phyloP scores from a whole-genome alignment of 192 early-diverging fungal genomes.

The Spizellomyces punctatus region DNA sequence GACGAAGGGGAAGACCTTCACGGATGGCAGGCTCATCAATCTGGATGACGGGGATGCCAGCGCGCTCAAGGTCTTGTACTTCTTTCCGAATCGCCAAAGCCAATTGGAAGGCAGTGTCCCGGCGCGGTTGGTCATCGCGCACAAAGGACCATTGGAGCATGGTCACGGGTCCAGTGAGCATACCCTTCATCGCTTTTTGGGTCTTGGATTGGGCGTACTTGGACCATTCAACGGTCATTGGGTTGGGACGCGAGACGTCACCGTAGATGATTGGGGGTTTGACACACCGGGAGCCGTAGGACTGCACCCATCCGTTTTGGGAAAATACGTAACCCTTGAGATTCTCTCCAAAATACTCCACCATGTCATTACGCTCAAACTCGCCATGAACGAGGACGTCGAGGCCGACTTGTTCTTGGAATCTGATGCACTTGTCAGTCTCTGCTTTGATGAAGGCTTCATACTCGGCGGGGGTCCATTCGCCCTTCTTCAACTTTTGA shows the following conservation, averaged over 20 bases:
- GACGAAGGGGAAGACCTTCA: constrained; percentile 94
- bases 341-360: constrained; percentile 97
- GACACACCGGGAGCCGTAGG: constrained; percentile 94
- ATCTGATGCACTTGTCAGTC: constrained; percentile 80
- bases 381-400: constrained; percentile 99
- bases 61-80: constrained; percentile 89
- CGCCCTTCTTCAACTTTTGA: constrained; percentile 86
- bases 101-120: constrained; percentile 82
- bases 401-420: constrained; percentile 87
- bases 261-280: constrained; percentile 98
- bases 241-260: constrained; percentile 85
- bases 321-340: constrained; percentile 93
- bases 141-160: constrained; percentile 99
- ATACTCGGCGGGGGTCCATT: constrained; percentile 70
- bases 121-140: constrained; percentile 92
- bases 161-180: constrained; percentile 98
- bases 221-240: constrained; percentile 91
- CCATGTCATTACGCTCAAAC: constrained; percentile 83
- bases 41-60: constrained; percentile 92
- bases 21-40: constrained; percentile 99
- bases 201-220: constrained; percentile 89
- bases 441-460: constrained; percentile 81
- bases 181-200: constrained; percentile 94
- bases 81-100: constrained; percentile 96
- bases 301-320: constrained; percentile 96